Evolutionary conservation across 1,284 basidiomycete species (phyloP).

Genomic region (Porogramme epimiltina): DNA sequence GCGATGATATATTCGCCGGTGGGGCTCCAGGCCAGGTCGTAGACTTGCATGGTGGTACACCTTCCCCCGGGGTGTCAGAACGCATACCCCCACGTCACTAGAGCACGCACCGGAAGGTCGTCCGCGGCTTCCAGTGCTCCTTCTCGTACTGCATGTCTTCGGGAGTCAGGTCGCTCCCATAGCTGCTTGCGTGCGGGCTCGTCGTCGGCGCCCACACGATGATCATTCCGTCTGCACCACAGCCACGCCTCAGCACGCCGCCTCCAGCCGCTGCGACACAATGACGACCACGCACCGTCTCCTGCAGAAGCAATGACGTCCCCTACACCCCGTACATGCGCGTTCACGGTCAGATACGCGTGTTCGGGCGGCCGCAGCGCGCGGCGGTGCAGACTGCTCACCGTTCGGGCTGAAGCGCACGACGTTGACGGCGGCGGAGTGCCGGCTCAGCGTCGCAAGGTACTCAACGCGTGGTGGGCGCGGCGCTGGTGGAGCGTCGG

Average conservation of each 20-base stretch:
- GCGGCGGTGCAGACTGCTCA: slow-evolving; percentile 45
- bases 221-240: slow-evolving; percentile 87
- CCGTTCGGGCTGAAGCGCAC: slow-evolving; percentile 96
- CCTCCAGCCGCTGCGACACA: neutral
- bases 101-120: slow-evolving; percentile 73
- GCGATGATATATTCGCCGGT: slow-evolving; percentile 92
- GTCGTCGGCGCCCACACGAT: slow-evolving; percentile 92
- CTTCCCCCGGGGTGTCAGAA: slow-evolving; percentile 35
- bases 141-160: slow-evolving; percentile 90
- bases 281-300: slow-evolving; percentile 66
- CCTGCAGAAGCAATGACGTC: slow-evolving; percentile 92
- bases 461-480: slow-evolving; percentile 94
- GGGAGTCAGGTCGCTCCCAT: slow-evolving; percentile 72
- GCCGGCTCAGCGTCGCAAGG: slow-evolving; percentile 89
- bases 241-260: neutral
- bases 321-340: slow-evolving; percentile 44
- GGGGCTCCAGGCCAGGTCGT: slow-evolving; percentile 97
- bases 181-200: slow-evolving; percentile 68
- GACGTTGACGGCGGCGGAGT: slow-evolving; percentile 95
- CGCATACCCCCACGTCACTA: slow-evolving; percentile 44
- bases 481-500: slow-evolving; percentile 42
- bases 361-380: neutral
- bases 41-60: slow-evolving; percentile 91
- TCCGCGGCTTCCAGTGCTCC: slow-evolving; percentile 93
- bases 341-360: slow-evolving; percentile 13